Conservation (phyloP, 805 yeast species). For the Lachancea nothofagi region DNA sequence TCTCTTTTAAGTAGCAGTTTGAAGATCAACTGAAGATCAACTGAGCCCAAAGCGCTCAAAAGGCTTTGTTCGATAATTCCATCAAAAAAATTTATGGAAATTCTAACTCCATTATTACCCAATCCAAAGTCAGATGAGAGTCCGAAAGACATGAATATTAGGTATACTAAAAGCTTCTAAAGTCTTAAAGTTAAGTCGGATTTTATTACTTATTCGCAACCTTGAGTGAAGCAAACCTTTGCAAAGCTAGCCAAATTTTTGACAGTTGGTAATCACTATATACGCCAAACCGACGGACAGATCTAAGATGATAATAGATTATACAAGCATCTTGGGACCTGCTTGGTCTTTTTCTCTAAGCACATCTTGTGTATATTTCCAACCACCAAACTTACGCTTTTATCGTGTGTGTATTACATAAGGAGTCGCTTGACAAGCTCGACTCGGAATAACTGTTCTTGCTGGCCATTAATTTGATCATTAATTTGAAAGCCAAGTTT, state of each 20-base stretch:
- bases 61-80: conserved; percentile 69
- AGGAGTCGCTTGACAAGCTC: neutral
- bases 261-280: no score
- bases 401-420: neutral
- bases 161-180: no score
- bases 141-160: conserved; percentile 31
- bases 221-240: neutral
- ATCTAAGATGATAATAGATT: neutral
- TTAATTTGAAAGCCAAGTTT: neutral
- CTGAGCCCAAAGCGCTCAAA: conserved; percentile 39
- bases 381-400: no score
- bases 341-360: no score
- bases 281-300: neutral
- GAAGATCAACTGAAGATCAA: conserved; percentile 52
- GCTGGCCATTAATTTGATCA: conserved; percentile 3
- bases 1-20: conserved; percentile 75
- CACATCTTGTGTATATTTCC: no score
- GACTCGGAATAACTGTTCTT: conserved; percentile 5
- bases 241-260: no score
- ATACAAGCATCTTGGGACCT: no score
- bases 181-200: neutral
- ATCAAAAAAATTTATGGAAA: conserved; percentile 67
- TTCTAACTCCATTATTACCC: conserved; percentile 43
- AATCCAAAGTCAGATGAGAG: conserved; percentile 30
- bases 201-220: neutral